Evolutionary conservation across 2,329 filamentous ascomycete species (phyloP).

Genomic region (Alternaria triticimaculans): DNA sequence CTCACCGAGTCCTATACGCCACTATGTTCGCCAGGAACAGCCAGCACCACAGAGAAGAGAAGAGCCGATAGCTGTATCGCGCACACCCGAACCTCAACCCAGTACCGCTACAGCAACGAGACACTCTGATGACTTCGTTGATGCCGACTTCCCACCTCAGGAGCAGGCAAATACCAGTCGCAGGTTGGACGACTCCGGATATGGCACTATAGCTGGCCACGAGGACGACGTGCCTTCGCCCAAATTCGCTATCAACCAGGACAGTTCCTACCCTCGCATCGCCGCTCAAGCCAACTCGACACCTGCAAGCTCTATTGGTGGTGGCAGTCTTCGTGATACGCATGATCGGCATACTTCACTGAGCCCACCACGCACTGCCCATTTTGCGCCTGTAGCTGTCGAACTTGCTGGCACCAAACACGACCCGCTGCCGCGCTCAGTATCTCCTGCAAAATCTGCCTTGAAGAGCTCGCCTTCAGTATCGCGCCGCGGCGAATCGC

Average conservation of each 20-base stretch:
- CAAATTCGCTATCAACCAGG: slow-evolving; percentile 31
- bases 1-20: slow-evolving; percentile 28
- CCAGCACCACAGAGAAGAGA: slow-evolving; percentile 17
- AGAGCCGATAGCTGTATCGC: slow-evolving; percentile 15
- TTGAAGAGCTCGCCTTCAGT: slow-evolving; percentile 70
- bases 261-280: slow-evolving; percentile 36
- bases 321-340: slow-evolving; percentile 28
- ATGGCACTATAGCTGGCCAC: slow-evolving; percentile 7
- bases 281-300: slow-evolving; percentile 12
- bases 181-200: slow-evolving; percentile 20
- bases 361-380: slow-evolving; percentile 72
- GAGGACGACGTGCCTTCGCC: slow-evolving; percentile 24
- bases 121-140: slow-evolving; percentile 53
- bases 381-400: slow-evolving; percentile 67
- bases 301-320: slow-evolving; percentile 9
- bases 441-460: slow-evolving; percentile 79
- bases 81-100: slow-evolving; percentile 2
- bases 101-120: slow-evolving; percentile 15
- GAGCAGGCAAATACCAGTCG: slow-evolving; percentile 29
- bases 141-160: slow-evolving; percentile 45
- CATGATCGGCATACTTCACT: slow-evolving; percentile 49
- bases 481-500: slow-evolving; percentile 52
- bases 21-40: slow-evolving; percentile 17
- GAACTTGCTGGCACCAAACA: slow-evolving; percentile 65
- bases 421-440: slow-evolving; percentile 71